Evolutionary conservation across 2,329 filamentous ascomycete species (phyloP), one percentile per base, ranked within the genome.

Genomic region (Cylindrodendrum hubeiense): DNA sequence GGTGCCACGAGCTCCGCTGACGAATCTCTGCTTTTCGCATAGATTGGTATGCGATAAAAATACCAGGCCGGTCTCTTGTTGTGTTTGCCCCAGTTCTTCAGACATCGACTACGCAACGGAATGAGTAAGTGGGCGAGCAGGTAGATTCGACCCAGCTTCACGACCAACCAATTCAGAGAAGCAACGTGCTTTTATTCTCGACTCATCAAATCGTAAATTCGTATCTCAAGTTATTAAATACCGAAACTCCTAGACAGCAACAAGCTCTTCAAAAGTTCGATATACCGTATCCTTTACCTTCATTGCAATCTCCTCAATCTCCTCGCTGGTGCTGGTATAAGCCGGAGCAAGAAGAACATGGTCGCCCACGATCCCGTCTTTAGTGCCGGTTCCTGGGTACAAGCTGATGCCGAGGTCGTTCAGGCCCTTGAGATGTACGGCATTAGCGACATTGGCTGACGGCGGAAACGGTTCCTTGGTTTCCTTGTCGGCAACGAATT

Each of bases 381-480:
- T 64, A 2, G 70, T 74, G 4, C 73, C 74, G 4, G 37, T 74
- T 3, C 71, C 72, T 6, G 73, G 74, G 44, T 73, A 86, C 3
- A 91, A 82, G 60, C 85, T 83, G 4, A 82, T 85, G 44, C 84
- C 81, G 47, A 85, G 82, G 22, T 67, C 66, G 4, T 78, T 71
- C 12, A 84, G 74, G 1, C 90, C 77, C 13, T 87, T 54, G 13
- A 58, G 47, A n/a, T 75, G 67, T 21, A 75, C 57, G 5, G 50
- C 54, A 5, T 70, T 73, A 1, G 74, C 72, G 4, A 75, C 46
- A 6, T 69, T 67, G 78, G 65, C 66, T 22, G 41, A 55, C 5
- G 82, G 82, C 64, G 71, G 69, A 50, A 77, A 77, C 0, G 74
- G 75, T 39, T 70, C 61, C 33, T 77, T 77, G 8, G 53, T 75